phyloP scores from a whole-genome alignment of 352 stramenopile genomes.

The Pythium volutum region DNA sequence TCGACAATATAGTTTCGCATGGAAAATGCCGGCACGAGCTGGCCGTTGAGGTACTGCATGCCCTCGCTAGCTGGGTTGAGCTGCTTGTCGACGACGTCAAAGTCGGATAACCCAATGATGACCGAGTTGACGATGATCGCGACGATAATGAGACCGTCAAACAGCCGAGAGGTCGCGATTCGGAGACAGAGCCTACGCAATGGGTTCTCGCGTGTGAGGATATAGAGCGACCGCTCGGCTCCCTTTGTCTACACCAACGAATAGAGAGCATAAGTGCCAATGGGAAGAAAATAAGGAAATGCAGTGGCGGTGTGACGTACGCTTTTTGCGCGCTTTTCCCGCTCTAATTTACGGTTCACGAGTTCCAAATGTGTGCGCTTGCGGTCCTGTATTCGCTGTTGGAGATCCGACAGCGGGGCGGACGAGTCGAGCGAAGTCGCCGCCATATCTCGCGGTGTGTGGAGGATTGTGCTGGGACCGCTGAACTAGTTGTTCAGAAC shows the following conservation, averaged over 20 bases:
- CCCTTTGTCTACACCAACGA: conserved; percentile 31
- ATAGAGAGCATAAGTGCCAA: neutral
- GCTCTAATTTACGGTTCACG: conserved; percentile 16
- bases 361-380: conserved; percentile 29
- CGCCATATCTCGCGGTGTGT: neutral
- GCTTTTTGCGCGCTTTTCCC: conserved; percentile 15
- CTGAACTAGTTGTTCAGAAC: neutral
- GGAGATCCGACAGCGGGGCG: conserved; percentile 24
- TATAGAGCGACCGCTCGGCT: conserved; percentile 45
- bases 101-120: conserved; percentile 84
- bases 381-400: conserved; percentile 28
- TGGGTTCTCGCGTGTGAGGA: conserved; percentile 42
- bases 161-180: conserved; percentile 54
- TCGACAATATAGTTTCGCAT: conserved; percentile 59
- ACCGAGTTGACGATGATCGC: conserved; percentile 87
- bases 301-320: neutral
- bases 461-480: too few species aligned
- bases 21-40: conserved; percentile 40
- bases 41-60: conserved; percentile 32
- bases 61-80: conserved; percentile 63
- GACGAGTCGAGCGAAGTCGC: neutral
- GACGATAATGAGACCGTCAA: conserved; percentile 85
- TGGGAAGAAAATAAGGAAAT: too few species aligned
- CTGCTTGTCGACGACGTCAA: conserved; percentile 57
- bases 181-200: conserved; percentile 49